Percentiles rank a stretch among this genome's conserved stretches.
Evolutionary conservation across 202 grass and related monocot species (phyloP).

Genomic region (Setaria italica): DNA sequence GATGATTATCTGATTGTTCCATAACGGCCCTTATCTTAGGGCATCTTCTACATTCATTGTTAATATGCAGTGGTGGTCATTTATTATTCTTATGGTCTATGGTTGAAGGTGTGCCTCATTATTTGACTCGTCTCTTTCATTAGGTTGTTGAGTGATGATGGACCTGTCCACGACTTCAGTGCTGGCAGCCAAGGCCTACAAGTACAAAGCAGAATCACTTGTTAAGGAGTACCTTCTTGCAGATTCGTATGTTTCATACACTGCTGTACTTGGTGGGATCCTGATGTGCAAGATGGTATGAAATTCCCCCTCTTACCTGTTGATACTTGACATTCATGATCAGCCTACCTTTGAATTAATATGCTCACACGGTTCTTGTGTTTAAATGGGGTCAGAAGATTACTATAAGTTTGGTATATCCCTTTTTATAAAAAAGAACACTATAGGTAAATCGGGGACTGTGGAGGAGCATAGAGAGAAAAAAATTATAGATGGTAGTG

Average conservation of each 20-base stretch:
- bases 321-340: constrained; percentile 24
- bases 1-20: constrained; percentile 37
- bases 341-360: constrained; percentile 13
- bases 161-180: constrained; percentile 56
- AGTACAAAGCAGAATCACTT: constrained; percentile 74
- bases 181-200: constrained; percentile 76
- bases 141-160: constrained; percentile 45
- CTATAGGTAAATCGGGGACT: background rate
- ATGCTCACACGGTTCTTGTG: constrained; percentile 39
- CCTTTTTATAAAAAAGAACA: background rate
- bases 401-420: constrained; percentile 18
- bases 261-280: constrained; percentile 79
- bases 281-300: constrained; percentile 97
- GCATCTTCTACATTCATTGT: constrained; percentile 26
- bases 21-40: constrained; percentile 34
- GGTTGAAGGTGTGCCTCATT: constrained; percentile 37
- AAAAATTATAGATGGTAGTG: constrained; percentile 14
- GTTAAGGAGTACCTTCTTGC: constrained; percentile 93
- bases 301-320: constrained; percentile 15
- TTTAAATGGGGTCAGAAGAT: constrained; percentile 21
- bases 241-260: constrained; percentile 83
- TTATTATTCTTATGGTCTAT: constrained; percentile 29
- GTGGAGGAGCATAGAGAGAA: constrained; percentile 21
- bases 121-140: constrained; percentile 36
- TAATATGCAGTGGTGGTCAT: constrained; percentile 22